phyloP scores from a whole-genome alignment of 805 yeast species.

The Barnettozyma botsteinii region DNA sequence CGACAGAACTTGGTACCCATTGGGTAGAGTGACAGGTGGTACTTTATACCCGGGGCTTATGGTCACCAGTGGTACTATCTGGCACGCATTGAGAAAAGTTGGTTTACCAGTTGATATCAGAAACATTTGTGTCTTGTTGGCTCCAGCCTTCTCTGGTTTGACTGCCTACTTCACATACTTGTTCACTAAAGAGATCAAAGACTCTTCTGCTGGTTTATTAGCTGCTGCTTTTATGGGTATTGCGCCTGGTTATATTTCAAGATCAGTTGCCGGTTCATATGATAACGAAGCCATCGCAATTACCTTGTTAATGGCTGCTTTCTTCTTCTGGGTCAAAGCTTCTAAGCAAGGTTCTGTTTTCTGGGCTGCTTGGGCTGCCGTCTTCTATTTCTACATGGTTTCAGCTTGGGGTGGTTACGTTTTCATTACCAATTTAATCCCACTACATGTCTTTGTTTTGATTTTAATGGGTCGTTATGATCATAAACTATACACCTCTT shows the following conservation, averaged over 20 bases:
- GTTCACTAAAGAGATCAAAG: conserved; percentile 86
- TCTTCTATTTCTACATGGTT: conserved; percentile 96
- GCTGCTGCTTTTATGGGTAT: conserved; percentile 95
- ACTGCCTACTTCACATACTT: conserved; percentile 88
- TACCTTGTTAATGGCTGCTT: conserved; percentile 90
- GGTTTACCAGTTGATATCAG: conserved; percentile 90
- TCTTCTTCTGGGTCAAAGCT: conserved; percentile 93
- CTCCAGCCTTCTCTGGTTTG: conserved; percentile 92
- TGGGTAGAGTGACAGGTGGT: conserved; percentile 99
- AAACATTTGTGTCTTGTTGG: conserved; percentile 90
- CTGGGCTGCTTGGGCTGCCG: conserved; percentile 77
- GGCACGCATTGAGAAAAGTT: conserved; percentile 58
- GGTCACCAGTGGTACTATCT: conserved; percentile 93
- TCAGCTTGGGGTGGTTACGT: conserved; percentile 99
- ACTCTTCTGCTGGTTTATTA: conserved; percentile 80
- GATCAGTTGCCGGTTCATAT: conserved; percentile 98
- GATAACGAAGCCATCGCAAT: conserved; percentile 99
- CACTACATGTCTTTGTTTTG: conserved; percentile 87
- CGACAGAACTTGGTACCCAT: conserved; percentile 98
- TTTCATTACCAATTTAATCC: conserved; percentile 95
- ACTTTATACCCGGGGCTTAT: conserved; percentile 96
- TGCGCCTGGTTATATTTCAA: conserved; percentile 96
- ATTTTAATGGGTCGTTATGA: conserved; percentile 92
- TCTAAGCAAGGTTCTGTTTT: conserved; percentile 85
- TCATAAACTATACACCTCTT: conserved; percentile 78